Base-by-base conservation (phyloP, 2,329 filamentous ascomycete genomes). In the Dothistroma septosporum region DNA sequence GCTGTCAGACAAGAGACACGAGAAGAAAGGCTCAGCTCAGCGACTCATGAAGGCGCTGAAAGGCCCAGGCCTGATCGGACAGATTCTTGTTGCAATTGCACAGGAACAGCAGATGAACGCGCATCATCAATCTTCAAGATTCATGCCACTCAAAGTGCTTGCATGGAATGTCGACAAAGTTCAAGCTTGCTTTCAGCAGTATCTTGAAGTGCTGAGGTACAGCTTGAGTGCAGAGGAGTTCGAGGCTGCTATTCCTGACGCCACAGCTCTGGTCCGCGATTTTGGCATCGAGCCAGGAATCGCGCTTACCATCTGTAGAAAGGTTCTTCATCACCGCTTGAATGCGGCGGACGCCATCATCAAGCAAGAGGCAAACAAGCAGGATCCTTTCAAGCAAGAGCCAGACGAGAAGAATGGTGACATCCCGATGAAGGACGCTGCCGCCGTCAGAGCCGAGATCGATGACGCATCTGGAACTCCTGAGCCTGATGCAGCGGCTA, bases 91-190 rank as follows among this genome's bases (percentile, higher is more conserved):
- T 68, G 89, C 92, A 49, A 88, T 99, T 68, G 90, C 92, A 0
- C 92, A 97, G 71, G 92, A 96, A 74, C 87, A 91, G 52, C 88
- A 95, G 72, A 86, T 88, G n/a, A 94, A 91, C 63, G 85, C 94
- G 24, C 95, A 89, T 76, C 86, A 86, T 46, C 78, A 88, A 1
- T 83, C 88, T 7, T 86, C 91, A 37, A 80, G 83, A 24, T 85
- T 89, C 60, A 87, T 90, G 0, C 92, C 95, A 63, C 87, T 97
- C 73, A 99, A 99, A 74, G 87, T 92, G 48, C 78, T 97, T 12
- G 90, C 91, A 2, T 91, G 91, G 55, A 87, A 96, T 66, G 84
- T 96, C 56, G 94, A 99, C 72, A 92, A 96, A 73, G 88, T 95
- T 21, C 91, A 96, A 67, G 85, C 90, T 61, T 88, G 92, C 9